Percentiles rank a stretch among this genome's conserved stretches.
These are phyloP conservation scores for Brasenia schreberi DNA, from an alignment of 164 flowering plant genomes.

Conservation along the genomic window DNA sequence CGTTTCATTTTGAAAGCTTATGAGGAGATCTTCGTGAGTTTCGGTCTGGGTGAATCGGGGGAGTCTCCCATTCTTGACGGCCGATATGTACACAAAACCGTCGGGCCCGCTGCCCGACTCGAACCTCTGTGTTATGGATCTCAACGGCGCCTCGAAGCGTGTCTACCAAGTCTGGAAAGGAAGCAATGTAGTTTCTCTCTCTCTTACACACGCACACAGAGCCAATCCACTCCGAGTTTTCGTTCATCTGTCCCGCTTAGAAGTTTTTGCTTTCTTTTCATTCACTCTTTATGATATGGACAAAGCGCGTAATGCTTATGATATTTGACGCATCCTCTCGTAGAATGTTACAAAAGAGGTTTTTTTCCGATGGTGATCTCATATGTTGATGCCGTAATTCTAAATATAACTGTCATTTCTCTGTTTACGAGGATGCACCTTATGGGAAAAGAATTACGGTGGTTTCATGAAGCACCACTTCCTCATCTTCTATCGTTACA, in stretches of 20 bases:
- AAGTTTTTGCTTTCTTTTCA: neutral
- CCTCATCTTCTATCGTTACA: neutral
- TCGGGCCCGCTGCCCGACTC: constrained; percentile 17
- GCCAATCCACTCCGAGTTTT: neutral
- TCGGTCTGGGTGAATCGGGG: neutral
- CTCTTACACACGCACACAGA: neutral
- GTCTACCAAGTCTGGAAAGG: constrained; percentile 29
- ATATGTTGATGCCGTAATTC: no score
- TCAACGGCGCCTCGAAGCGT: constrained; percentile 7
- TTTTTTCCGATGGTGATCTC: no score
- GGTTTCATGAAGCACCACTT: neutral
- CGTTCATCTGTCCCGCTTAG: neutral
- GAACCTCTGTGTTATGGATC: constrained; percentile 15
- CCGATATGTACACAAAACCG: constrained; percentile 8
- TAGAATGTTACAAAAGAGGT: no score
- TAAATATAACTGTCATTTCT: no score
- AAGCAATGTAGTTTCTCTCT: constrained; percentile 16
- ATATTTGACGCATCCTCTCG: no score
- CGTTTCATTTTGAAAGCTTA: neutral
- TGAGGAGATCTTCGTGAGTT: neutral
- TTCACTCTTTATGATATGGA: neutral
- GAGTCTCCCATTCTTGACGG: constrained; percentile 1
- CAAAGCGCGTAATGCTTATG: no score
- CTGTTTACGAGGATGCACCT: neutral
- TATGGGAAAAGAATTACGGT: neutral